Evolutionary conservation across 2,329 filamentous ascomycete species (phyloP).

Genomic region (Apiospora malaysiana): DNA sequence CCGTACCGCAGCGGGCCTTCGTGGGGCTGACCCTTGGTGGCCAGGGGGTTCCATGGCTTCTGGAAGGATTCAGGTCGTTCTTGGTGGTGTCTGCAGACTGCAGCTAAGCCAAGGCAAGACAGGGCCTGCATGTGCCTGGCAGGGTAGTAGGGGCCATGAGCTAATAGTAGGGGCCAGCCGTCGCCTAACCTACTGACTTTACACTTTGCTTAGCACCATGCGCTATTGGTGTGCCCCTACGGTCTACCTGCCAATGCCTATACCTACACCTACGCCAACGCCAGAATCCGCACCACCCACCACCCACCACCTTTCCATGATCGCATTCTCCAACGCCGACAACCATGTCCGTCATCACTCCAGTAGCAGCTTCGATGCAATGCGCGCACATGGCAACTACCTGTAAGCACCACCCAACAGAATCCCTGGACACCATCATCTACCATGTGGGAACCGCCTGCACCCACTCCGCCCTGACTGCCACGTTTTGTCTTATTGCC

Average conservation of each 20-base stretch:
- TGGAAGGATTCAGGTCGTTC: conserved; percentile 8
- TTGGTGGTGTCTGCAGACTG: neutral
- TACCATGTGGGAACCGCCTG: neutral
- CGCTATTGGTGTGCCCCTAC: conserved; percentile 17
- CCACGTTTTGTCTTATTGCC: conserved; percentile 19
- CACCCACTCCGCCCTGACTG: conserved; percentile 11
- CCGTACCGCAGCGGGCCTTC: neutral
- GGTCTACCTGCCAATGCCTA: too few relatives aligned
- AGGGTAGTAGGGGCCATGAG: too few relatives aligned
- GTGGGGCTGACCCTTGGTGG: neutral
- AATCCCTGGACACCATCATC: conserved; percentile 5
- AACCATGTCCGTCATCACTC: neutral
- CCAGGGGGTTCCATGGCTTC: neutral
- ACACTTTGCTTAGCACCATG: neutral
- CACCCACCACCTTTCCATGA: neutral
- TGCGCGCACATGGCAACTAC: neutral
- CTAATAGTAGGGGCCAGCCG: conserved; percentile 1
- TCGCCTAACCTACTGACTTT: neutral
- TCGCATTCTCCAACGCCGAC: neutral
- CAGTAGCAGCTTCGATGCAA: neutral
- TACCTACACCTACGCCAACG: too few relatives aligned
- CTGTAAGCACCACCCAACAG: neutral
- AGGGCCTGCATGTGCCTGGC: neutral
- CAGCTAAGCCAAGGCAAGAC: neutral
- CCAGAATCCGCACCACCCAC: neutral